phyloP scores from a whole-genome alignment of 768 basidiomycete genomes.

The Russula brevipes region DNA sequence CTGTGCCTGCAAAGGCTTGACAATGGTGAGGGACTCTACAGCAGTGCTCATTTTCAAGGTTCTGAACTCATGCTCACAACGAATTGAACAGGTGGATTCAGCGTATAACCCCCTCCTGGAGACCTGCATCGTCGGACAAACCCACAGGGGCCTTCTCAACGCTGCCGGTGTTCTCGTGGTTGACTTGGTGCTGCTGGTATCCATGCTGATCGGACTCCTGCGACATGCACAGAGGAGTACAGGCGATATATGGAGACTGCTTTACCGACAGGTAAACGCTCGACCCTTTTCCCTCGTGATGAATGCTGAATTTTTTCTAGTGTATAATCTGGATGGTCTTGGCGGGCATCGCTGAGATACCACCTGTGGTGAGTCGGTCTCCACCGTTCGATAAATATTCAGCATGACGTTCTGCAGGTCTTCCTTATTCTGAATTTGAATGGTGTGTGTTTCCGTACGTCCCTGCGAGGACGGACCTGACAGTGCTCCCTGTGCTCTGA shows the following conservation, averaged over 20 bases:
- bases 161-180: background rate
- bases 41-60: background rate
- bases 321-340: slow-evolving; percentile 10
- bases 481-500: background rate
- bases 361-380: background rate
- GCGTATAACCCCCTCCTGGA: background rate
- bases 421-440: slow-evolving; percentile 12
- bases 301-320: background rate
- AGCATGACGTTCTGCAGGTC: background rate
- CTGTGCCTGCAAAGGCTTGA: background rate
- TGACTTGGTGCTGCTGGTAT: background rate
- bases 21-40: background rate
- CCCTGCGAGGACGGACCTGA: background rate
- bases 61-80: background rate
- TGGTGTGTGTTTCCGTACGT: background rate
- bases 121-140: background rate
- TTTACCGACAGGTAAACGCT: slow-evolving; percentile 14
- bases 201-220: slow-evolving; percentile 4
- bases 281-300: background rate
- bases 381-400: background rate
- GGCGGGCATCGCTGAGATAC: background rate
- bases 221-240: background rate
- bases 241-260: slow-evolving; percentile 9
- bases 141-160: background rate
- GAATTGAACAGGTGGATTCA: background rate